phyloP scores from a whole-genome alignment of 768 basidiomycete species.

The Candolleomyces eurysporus region DNA sequence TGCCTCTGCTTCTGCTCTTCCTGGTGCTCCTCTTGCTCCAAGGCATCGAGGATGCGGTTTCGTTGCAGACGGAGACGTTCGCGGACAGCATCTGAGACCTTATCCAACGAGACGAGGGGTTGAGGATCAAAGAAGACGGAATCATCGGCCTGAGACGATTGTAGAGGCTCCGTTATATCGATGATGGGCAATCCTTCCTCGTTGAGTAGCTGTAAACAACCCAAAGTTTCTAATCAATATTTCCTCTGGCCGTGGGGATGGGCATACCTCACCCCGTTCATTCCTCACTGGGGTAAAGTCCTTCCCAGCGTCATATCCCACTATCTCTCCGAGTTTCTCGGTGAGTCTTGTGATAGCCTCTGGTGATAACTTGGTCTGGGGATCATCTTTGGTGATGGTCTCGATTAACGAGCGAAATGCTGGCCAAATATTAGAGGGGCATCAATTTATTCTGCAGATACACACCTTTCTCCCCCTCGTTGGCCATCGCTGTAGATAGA shows the following conservation, averaged over 20 bases:
- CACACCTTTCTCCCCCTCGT: constrained; percentile 22
- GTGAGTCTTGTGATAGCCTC: constrained; percentile 56
- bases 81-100: constrained; percentile 44
- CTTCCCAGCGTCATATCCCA: constrained; percentile 41
- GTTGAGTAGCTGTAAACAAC: constrained; percentile 52
- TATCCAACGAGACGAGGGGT: constrained; percentile 44
- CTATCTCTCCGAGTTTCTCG: constrained; percentile 56
- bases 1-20: constrained; percentile 41
- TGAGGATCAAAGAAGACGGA: constrained; percentile 36
- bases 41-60: constrained; percentile 59
- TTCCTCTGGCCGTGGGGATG: constrained; percentile 11
- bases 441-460: background rate
- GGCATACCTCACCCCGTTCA: constrained; percentile 64
- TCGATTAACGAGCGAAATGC: constrained; percentile 41
- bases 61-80: constrained; percentile 56
- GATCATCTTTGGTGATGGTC: constrained; percentile 33
- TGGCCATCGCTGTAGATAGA: constrained; percentile 17
- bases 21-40: constrained; percentile 67
- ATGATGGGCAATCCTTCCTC: constrained; percentile 80
- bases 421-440: constrained; percentile 14
- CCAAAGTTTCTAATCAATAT: constrained; percentile 17
- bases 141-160: constrained; percentile 17
- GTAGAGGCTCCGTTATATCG: constrained; percentile 66
- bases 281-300: constrained; percentile 37
- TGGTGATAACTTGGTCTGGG: constrained; percentile 33